Conservation (phyloP, 2,329 filamentous ascomycete species). For the Akanthomyces dipterigenus region DNA sequence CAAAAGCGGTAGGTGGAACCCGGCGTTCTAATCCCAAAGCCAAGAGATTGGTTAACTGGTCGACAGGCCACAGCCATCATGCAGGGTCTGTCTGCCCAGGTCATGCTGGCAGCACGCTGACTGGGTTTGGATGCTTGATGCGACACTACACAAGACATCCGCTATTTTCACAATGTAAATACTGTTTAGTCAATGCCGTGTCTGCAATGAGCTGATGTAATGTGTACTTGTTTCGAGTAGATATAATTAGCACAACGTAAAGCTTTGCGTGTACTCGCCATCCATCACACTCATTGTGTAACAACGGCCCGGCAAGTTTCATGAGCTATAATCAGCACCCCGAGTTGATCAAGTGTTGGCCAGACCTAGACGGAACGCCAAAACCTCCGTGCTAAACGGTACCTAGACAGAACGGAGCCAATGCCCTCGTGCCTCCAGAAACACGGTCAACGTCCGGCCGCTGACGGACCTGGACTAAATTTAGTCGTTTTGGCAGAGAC, state of each 20-base stretch:
- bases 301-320: no score
- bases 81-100: neutral
- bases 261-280: neutral
- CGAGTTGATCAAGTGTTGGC: no score
- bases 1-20: neutral
- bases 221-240: neutral
- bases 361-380: neutral
- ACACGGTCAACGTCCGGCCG: constrained; percentile 5
- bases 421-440: neutral
- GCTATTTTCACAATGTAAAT: neutral
- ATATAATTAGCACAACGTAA: neutral
- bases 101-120: neutral
- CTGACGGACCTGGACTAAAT: neutral
- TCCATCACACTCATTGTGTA: no score
- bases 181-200: neutral
- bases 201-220: neutral
- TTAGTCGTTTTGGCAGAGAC: neutral
- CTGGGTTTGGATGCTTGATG: neutral
- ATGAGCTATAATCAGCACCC: no score
- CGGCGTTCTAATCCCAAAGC: neutral
- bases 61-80: neutral
- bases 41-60: constrained; percentile 4
- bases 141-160: neutral
- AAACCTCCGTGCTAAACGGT: neutral
- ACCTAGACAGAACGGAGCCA: neutral